Evolutionary conservation across 2,329 filamentous ascomycete genomes (phyloP).

Genomic region (Diaporthe ilicicola): DNA sequence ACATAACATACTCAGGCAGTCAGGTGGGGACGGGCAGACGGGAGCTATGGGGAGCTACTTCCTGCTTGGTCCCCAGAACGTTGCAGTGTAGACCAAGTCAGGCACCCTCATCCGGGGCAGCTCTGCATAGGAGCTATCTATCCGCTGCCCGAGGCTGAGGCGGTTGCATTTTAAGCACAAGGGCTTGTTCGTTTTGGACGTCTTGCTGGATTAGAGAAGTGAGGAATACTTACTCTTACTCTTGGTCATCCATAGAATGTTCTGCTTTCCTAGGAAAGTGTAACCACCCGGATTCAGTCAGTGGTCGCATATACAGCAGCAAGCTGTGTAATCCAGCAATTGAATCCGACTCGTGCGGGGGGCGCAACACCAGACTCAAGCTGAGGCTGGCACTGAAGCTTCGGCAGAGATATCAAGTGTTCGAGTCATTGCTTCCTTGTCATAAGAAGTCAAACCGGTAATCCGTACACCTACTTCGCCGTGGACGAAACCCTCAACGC

Average conservation of each 20-base stretch:
- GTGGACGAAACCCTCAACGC: not conserved
- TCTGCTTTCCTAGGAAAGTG: not conserved
- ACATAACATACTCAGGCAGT: constrained; percentile 4
- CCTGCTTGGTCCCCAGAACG: not conserved
- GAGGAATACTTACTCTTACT: not conserved
- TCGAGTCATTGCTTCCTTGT: constrained; percentile 7
- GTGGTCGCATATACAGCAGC: not conserved
- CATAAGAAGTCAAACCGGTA: not conserved
- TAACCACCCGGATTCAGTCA: not conserved
- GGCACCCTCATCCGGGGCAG: not conserved
- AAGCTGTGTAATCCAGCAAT: not conserved
- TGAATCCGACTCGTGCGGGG: not conserved
- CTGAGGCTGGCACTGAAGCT: not conserved
- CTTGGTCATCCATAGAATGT: not conserved
- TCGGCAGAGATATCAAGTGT: not conserved
- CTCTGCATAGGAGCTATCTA: not conserved
- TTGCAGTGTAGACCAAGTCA: not conserved
- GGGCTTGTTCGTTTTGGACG: not conserved
- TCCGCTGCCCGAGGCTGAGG: not conserved
- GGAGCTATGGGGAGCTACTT: not conserved
- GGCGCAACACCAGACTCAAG: not conserved
- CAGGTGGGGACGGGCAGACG: not conserved
- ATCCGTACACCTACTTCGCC: not conserved
- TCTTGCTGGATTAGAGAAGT: not conserved
- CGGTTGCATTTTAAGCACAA: not conserved